Evolutionary conservation across 1,284 basidiomycete genomes (phyloP).

Genomic region (Ustilago sp.): DNA sequence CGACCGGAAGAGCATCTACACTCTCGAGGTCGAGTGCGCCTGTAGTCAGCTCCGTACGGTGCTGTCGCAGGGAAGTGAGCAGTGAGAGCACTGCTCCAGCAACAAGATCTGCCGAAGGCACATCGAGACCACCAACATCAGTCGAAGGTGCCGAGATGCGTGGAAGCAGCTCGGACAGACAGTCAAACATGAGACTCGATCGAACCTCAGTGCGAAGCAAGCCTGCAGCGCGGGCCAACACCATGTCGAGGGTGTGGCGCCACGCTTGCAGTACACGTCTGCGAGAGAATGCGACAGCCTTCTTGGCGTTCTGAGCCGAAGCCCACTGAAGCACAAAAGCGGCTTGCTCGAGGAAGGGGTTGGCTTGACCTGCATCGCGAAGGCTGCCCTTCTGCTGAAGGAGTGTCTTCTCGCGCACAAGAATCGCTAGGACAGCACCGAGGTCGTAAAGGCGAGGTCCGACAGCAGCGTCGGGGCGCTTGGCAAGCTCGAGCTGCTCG

Average conservation of each 20-base stretch:
- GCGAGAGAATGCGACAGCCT: constrained; percentile 56
- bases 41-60: constrained; percentile 48
- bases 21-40: constrained; percentile 60
- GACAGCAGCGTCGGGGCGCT: constrained; percentile 78
- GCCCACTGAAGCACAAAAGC: constrained; percentile 59
- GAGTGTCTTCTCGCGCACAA: constrained; percentile 49
- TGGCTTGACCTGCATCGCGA: constrained; percentile 46
- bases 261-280: constrained; percentile 59
- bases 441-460: constrained; percentile 81
- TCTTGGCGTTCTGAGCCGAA: constrained; percentile 63
- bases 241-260: constrained; percentile 65
- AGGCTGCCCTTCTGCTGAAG: constrained; percentile 58
- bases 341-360: constrained; percentile 60
- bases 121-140: constrained; percentile 70
- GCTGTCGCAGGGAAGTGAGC: constrained; percentile 78
- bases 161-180: constrained; percentile 61
- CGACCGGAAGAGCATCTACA: constrained; percentile 69
- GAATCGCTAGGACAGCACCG: constrained; percentile 74
- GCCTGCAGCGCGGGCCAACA: constrained; percentile 51
- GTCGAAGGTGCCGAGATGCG: constrained; percentile 51
- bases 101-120: constrained; percentile 81
- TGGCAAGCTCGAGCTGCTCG: constrained; percentile 80
- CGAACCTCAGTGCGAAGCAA: constrained; percentile 62
- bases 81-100: constrained; percentile 84
- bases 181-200: constrained; percentile 60